These are phyloP conservation scores for Pseudocohnilembus persalinus DNA, from an alignment of 169 alveolate species.

Conservation along the genomic window DNA sequence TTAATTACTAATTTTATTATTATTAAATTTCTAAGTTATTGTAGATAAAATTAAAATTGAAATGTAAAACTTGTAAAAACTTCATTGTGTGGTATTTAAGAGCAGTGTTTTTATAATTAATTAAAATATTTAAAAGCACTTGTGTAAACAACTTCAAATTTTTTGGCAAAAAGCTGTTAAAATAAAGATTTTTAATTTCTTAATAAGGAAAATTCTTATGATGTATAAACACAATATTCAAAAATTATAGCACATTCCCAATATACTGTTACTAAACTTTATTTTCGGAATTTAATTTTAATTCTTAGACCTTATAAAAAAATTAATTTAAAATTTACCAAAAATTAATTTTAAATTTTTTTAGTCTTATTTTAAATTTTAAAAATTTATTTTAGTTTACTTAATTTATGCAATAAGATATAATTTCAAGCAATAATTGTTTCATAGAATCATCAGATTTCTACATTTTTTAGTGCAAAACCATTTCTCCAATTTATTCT, in stretches of 20 bases:
- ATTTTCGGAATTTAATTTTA: not conserved
- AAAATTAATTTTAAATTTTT: too few relatives aligned
- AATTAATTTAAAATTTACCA: too few relatives aligned
- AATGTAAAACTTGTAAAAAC: not conserved
- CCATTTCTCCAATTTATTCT: not conserved
- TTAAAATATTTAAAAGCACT: not conserved
- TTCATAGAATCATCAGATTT: too few relatives aligned
- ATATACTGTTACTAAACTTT: not conserved
- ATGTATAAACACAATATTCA: not conserved
- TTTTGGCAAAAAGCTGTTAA: too few relatives aligned
- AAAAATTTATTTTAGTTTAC: not conserved
- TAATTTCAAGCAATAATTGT: not conserved
- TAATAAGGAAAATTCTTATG: too few relatives aligned
- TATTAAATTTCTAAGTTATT: too few relatives aligned
- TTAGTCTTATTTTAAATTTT: too few relatives aligned
- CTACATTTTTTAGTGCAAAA: not conserved
- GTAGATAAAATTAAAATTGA: not conserved
- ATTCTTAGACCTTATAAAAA: not conserved
- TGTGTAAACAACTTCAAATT: not conserved
- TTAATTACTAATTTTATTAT: too few relatives aligned
- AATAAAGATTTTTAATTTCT: too few relatives aligned
- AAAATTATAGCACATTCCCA: not conserved
- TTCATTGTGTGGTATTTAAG: not conserved
- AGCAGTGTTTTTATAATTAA: too few relatives aligned
- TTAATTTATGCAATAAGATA: too few relatives aligned